Base-by-base conservation (phyloP, 208 protist species). In the Trypanosomatidae sp. region DNA sequence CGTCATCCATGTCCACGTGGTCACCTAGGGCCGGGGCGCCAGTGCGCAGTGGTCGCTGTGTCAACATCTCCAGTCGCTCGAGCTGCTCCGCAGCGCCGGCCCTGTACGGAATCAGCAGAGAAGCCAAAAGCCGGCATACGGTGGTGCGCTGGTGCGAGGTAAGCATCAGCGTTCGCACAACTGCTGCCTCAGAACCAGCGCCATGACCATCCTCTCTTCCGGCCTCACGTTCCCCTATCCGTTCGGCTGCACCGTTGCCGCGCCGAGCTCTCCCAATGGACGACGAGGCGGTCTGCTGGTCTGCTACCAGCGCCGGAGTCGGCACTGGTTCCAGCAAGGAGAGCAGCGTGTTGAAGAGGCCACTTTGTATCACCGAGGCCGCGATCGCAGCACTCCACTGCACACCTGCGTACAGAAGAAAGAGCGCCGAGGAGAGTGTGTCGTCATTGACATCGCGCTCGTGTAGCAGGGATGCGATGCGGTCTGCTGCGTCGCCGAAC, bases 361-460 rank as follows among this genome's bases (percentile, higher is more conserved):
- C 88, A 52, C 69, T 74, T 62, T 86, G 77, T 55, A 94, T 83
- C 30, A 85, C 66, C 7, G 55, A 30, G 9, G 71, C 60, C 3
- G 84, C 84, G 43, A 91, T 87, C 39, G 64, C 70, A 9, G 77
- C 80, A 69, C 82, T 91, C 46, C 66, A 80, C 33, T 66, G 67
- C 30, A 91, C 82, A n/a, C 77, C 86, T n/a, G 74, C 62, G 12
- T 74, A 52, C 41, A 96, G 77, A 13, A 95, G 79, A 0, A 68
- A 60, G 1, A 92, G 79, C 13, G 78, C 74, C 1, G 77, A 76
- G 41, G 77, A 69, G 66, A 91, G 90, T 28, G 82, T 84, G 25
- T 66, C 75, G 30, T 95, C 89, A 47, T 87, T 76, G 41, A 85
- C 69, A 39, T 78, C 73, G 13, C 41, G 65, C 43, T 78, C 66